Evolutionary conservation across 305 asterid genomes (phyloP).

Genomic region (Solanum hybrid): DNA sequence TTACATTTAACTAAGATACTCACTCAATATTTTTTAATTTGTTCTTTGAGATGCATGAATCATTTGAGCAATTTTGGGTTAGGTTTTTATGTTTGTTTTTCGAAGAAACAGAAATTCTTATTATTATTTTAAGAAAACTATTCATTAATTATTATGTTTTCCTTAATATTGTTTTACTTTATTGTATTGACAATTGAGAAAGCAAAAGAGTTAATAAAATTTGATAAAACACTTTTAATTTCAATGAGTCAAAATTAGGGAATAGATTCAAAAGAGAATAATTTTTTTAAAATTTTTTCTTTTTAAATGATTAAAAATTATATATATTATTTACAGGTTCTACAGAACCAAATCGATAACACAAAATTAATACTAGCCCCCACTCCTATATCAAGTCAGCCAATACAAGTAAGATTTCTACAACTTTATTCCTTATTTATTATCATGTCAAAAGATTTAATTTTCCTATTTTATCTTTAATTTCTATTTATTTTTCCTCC

Average conservation of each 20-base stretch:
- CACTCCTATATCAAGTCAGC: background rate
- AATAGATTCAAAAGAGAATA: background rate
- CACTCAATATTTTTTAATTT: too few species aligned
- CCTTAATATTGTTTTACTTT: too few species aligned
- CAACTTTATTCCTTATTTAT: background rate
- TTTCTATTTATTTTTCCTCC: too few species aligned
- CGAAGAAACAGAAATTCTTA: background rate
- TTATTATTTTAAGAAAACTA: too few species aligned
- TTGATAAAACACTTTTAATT: too few species aligned
- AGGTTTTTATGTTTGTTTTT: too few species aligned
- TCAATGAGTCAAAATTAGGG: background rate
- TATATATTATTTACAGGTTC: background rate
- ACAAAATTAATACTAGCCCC: background rate
- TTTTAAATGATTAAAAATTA: too few species aligned
- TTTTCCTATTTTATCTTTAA: too few species aligned
- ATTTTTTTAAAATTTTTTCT: background rate
- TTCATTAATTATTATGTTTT: too few species aligned
- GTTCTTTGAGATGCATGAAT: background rate
- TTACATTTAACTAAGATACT: background rate
- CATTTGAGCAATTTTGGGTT: background rate
- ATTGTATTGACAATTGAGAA: background rate
- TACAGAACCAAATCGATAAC: background rate
- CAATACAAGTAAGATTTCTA: background rate
- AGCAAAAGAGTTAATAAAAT: background rate
- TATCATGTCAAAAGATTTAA: background rate